A percentile compares a stretch with the other conserved stretches of the same genome.
Evolutionary conservation across 1,284 basidiomycete species (phyloP).

Genomic region (Waitea zeae): DNA sequence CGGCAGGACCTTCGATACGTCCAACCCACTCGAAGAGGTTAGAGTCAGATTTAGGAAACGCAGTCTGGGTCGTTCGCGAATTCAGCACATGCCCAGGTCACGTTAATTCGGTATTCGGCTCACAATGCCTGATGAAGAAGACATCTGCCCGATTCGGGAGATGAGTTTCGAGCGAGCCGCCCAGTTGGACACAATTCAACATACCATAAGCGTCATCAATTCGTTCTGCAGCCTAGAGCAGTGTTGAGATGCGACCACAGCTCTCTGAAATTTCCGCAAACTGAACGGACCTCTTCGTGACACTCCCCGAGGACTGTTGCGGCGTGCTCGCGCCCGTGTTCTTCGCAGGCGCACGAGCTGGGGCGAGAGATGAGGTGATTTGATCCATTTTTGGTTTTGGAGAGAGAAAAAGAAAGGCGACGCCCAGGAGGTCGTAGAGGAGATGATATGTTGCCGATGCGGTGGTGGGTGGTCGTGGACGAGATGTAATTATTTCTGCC

Average conservation of each 20-base stretch:
- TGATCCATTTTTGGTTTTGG: too few relatives aligned
- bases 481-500: too few relatives aligned
- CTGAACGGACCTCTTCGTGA: slow-evolving; percentile 52
- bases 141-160: slow-evolving; percentile 38
- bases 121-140: slow-evolving; percentile 69
- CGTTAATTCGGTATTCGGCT: slow-evolving; percentile 12
- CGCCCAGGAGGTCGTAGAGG: too few relatives aligned
- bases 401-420: too few relatives aligned
- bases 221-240: slow-evolving; percentile 48
- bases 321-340: slow-evolving; percentile 29
- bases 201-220: slow-evolving; percentile 76
- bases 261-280: neutral
- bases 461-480: too few relatives aligned
- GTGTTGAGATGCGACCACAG: neutral
- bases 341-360: slow-evolving; percentile 37
- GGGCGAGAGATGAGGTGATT: slow-evolving; percentile 45
- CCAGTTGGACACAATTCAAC: too few relatives aligned
- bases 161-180: slow-evolving; percentile 22
- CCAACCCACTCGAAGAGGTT: slow-evolving; percentile 75
- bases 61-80: slow-evolving; percentile 33
- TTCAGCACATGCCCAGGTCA: neutral
- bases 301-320: slow-evolving; percentile 47
- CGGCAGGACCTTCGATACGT: slow-evolving; percentile 63
- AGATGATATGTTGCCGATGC: too few relatives aligned
- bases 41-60: slow-evolving; percentile 68